Conservation (phyloP, 495 filamentous ascomycete species). For the Podospora bellae-mahoneyi region DNA sequence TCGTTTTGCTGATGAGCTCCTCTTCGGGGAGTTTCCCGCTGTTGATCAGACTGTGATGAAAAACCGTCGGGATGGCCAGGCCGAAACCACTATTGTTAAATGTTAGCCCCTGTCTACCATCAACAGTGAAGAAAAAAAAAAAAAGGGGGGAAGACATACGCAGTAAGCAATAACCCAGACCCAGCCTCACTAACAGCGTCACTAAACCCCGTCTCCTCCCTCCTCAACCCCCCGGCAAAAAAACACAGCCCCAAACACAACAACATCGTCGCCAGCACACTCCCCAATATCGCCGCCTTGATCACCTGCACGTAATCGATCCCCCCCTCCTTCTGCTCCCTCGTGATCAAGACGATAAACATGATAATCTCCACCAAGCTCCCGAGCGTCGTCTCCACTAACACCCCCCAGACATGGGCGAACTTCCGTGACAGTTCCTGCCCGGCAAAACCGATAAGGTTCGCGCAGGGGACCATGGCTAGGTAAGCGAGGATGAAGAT, state of each 20-base stretch:
- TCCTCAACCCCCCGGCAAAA: slow-evolving; percentile 67
- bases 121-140: neutral
- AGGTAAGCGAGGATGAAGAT: slow-evolving; percentile 48
- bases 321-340: neutral
- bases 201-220: slow-evolving; percentile 65
- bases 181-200: slow-evolving; percentile 78
- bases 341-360: slow-evolving; percentile 66
- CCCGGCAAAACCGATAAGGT: slow-evolving; percentile 80
- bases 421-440: slow-evolving; percentile 77
- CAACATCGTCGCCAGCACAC: slow-evolving; percentile 40
- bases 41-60: slow-evolving; percentile 55
- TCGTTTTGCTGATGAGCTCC: slow-evolving; percentile 47
- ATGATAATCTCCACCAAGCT: slow-evolving; percentile 79
- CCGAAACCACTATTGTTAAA: slow-evolving; percentile 57
- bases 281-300: slow-evolving; percentile 44
- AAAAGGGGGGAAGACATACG: slow-evolving; percentile 43
- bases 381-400: slow-evolving; percentile 73
- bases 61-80: slow-evolving; percentile 78
- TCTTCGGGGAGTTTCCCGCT: slow-evolving; percentile 32
- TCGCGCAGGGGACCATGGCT: slow-evolving; percentile 82
- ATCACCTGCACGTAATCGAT: slow-evolving; percentile 65
- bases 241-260: slow-evolving; percentile 53
- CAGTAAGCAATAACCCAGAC: slow-evolving; percentile 73
- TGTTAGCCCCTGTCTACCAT: neutral
- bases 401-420: slow-evolving; percentile 70